Base-by-base conservation (phyloP, 352 stramenopile genomes). In the Lagenidium sp. region DNA sequence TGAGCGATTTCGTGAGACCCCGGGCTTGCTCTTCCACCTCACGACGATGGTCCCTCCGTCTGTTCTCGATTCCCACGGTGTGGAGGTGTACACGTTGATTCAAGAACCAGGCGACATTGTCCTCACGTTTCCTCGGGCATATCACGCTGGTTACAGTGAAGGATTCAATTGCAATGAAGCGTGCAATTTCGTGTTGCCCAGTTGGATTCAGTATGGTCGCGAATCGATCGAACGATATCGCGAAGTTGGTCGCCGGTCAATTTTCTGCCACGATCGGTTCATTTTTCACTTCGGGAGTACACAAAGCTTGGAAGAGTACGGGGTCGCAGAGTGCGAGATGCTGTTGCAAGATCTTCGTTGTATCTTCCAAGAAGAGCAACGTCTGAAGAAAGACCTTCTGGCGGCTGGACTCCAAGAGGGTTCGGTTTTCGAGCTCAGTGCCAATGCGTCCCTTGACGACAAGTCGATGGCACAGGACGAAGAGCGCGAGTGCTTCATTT, bases 51-150 rank as follows among this genome's bases (percentile, higher is more conserved):
- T 89, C 5, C 57, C 73, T 31, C 76, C 76, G 11, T 74, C 73
- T 0, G 37, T 70, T 0, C 57, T 89, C 21, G 38, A 61, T 6
- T 50, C 63, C 10, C 48, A 58, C 5, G 67, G 58, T 26, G 68
- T 89, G 1, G 57, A 64, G 6, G 73, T 89, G 22, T 89, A 72
- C 43, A 83, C 73, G 13, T 19, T 85, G 3, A 47, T 85, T 5
- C 76, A 89, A 41, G 63, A 97, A 43, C 77, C 93, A 11, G 95
- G 96, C 6, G 90, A 98, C 21, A 98, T 98, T 53, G 79, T 99
- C 32, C 59, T 99, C 15, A 99, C 96, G 4, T 99, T 99, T 53
- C 96, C 96, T 18, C 84, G 95, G 28, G 82, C 92, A 0, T 99
- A 98, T 52, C 96, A 99, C 59, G 73, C 79, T 21, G 96, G 96